phyloP scores from a whole-genome alignment of 2,329 filamentous ascomycete genomes.

The Talaromyces funiculosus region DNA sequence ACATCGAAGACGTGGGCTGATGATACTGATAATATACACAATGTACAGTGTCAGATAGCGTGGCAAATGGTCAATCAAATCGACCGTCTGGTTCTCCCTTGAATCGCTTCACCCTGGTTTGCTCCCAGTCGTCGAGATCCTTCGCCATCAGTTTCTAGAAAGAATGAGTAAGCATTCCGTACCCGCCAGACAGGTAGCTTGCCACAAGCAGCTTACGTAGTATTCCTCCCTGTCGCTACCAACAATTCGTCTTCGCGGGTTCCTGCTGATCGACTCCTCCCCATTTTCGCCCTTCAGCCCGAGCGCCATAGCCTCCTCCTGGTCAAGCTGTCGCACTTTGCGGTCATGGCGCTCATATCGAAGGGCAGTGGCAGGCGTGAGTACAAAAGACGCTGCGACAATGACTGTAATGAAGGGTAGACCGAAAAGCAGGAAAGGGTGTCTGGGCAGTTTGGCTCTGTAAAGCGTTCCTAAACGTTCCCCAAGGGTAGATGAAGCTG shows the following conservation, averaged over 20 bases:
- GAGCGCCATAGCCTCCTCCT: slow-evolving; percentile 80
- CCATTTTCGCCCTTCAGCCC: slow-evolving; percentile 60
- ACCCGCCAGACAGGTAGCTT: background rate
- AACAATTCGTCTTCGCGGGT: slow-evolving; percentile 39
- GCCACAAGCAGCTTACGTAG: slow-evolving; percentile 33
- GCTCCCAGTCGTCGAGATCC: slow-evolving; percentile 93
- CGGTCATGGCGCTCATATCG: slow-evolving; percentile 91
- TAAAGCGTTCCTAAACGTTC: slow-evolving; percentile 70
- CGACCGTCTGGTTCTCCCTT: slow-evolving; percentile 86
- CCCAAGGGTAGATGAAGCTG: slow-evolving; percentile 49
- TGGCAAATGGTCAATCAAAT: slow-evolving; percentile 33
- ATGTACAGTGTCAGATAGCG: background rate
- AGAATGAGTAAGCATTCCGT: slow-evolving; percentile 3
- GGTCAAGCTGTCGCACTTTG: slow-evolving; percentile 76
- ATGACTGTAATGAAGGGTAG: slow-evolving; percentile 88
- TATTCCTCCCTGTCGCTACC: slow-evolving; percentile 44
- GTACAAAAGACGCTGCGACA: slow-evolving; percentile 83
- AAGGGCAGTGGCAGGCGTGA: slow-evolving; percentile 88
- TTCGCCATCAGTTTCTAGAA: slow-evolving; percentile 71
- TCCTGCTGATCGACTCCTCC: slow-evolving; percentile 67
- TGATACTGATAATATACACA: background rate
- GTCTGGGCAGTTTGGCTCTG: slow-evolving; percentile 65
- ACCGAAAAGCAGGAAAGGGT: slow-evolving; percentile 89
- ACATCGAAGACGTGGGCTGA: background rate
- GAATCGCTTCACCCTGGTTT: slow-evolving; percentile 85